phyloP scores from a whole-genome alignment of 208 protist species.

The Crithidia thermophila region DNA sequence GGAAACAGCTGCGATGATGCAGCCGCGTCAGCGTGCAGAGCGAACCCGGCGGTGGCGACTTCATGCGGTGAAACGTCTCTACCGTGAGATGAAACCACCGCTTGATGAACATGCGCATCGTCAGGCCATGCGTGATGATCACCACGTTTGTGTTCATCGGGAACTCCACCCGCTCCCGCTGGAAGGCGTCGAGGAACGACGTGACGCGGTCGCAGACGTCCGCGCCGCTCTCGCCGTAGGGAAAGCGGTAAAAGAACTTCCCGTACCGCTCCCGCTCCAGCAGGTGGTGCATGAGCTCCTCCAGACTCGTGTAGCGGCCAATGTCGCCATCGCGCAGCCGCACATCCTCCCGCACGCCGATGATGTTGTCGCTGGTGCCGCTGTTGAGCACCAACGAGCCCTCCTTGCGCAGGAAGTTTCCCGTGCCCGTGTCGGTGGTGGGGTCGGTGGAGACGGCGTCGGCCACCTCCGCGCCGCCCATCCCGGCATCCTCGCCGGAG shows the following conservation, averaged over 20 bases:
- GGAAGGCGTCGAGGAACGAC: constrained; percentile 89
- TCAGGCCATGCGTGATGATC: constrained; percentile 89
- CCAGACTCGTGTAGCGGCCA: constrained; percentile 83
- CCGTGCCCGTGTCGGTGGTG: constrained; percentile 8
- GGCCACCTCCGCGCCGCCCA: not conserved
- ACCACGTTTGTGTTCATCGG: constrained; percentile 90
- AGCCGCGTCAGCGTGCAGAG: constrained; percentile 74
- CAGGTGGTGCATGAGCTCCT: constrained; percentile 66
- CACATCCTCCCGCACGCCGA: constrained; percentile 90
- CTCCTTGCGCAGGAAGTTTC: constrained; percentile 4
- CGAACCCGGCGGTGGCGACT: constrained; percentile 67
- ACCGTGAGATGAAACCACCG: constrained; percentile 93
- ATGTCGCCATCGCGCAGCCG: constrained; percentile 93
- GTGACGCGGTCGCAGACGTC: constrained; percentile 94
- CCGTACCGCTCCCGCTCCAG: constrained; percentile 84
- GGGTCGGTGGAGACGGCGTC: constrained; percentile 7
- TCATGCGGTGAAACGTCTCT: constrained; percentile 89
- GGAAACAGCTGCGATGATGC: constrained; percentile 80
- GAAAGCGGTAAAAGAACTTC: constrained; percentile 94
- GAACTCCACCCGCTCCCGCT: constrained; percentile 78
- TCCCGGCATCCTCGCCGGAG: not conserved
- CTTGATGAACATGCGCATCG: constrained; percentile 91
- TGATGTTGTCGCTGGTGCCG: constrained; percentile 55
- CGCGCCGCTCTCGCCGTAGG: constrained; percentile 90
- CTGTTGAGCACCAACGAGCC: constrained; percentile 39